phyloP scores from a whole-genome alignment of 345 rosid genomes.

The Aquilaria yunnanensis region DNA sequence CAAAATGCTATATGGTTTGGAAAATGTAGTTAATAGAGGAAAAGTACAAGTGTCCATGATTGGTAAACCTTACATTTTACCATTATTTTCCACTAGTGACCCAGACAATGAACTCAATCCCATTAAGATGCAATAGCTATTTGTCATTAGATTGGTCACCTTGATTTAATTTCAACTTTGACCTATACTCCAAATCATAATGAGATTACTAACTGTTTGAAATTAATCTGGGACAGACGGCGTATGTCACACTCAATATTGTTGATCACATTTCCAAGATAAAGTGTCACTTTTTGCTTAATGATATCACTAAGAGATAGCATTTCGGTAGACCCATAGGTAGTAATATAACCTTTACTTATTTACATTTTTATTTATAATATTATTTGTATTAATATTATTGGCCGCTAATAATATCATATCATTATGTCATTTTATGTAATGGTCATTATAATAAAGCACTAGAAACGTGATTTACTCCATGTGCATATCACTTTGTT shows the following conservation, averaged over 20 bases:
- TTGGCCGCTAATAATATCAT: too few relatives aligned
- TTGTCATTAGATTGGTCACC: background rate
- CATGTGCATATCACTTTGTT: background rate
- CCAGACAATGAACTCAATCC: conserved; percentile 1
- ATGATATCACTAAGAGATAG: too few relatives aligned
- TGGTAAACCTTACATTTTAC: background rate
- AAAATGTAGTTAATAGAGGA: conserved; percentile 2
- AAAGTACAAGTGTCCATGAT: background rate
- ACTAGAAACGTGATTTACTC: background rate
- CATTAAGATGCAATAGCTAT: conserved; percentile 12
- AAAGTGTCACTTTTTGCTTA: background rate
- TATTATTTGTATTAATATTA: background rate
- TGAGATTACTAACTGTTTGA: background rate
- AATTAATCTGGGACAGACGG: background rate
- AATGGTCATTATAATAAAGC: background rate
- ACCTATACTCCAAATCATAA: background rate
- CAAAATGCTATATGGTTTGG: too few relatives aligned
- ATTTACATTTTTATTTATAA: background rate
- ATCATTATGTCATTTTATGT: background rate
- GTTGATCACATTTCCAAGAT: conserved; percentile 1
- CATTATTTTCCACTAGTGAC: conserved; percentile 3
- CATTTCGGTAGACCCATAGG: too few relatives aligned
- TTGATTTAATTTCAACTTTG: background rate
- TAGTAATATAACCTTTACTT: background rate
- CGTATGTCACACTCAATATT: conserved; percentile 5